Evolutionary conservation across 2,329 filamentous ascomycete genomes (phyloP).

Genomic region (Aspergillus calidoustus): DNA sequence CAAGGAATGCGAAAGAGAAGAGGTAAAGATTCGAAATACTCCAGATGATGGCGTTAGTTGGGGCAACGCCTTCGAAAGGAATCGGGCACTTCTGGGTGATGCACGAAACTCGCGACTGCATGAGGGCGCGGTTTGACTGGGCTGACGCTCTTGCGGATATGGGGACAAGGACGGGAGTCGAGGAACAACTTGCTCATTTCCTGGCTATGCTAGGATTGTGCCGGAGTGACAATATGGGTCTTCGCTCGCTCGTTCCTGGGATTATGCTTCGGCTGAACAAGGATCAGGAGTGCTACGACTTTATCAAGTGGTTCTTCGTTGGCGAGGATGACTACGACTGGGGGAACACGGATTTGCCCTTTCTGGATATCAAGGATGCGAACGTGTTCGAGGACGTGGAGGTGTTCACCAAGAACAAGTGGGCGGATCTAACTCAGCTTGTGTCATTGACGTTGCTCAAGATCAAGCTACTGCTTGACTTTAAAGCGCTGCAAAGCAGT

Average conservation of each 20-base stretch:
- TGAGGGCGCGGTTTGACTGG: not conserved
- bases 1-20: not conserved
- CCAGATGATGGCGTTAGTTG: not conserved
- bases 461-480: not conserved
- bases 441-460: not conserved
- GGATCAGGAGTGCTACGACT: not conserved
- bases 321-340: not conserved
- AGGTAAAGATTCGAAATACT: not conserved
- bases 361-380: too few species aligned
- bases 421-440: not conserved
- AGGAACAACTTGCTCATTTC: not conserved
- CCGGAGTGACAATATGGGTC: not conserved
- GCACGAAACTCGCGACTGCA: not conserved
- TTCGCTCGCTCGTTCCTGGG: not conserved
- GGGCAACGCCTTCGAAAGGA: not conserved
- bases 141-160: not conserved
- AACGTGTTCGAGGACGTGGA: not conserved
- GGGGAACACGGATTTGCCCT: not conserved
- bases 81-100: not conserved
- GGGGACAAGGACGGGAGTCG: not conserved
- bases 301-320: not conserved
- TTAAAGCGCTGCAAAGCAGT: not conserved
- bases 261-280: not conserved
- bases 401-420: not conserved
- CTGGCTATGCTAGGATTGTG: not conserved